These are phyloP conservation scores for Fusarium sp. DNA, from an alignment of 2,329 filamentous ascomycete genomes.

Conservation along the genomic window DNA sequence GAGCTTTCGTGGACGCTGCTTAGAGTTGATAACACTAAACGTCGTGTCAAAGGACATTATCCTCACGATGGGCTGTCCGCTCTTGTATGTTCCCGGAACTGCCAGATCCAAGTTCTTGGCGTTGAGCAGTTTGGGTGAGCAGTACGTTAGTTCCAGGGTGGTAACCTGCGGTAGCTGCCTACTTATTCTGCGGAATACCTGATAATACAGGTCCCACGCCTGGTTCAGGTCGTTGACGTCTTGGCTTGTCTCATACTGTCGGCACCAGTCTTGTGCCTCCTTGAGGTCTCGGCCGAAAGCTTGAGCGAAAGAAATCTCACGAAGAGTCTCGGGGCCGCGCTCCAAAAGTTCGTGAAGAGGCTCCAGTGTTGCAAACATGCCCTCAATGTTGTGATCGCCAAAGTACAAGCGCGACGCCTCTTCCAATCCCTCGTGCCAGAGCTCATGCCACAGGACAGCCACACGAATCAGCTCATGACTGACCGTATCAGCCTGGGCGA, in stretches of 20 bases:
- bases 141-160: slow-evolving; percentile 93
- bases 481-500: slow-evolving; percentile 94
- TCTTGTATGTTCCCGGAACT: slow-evolving; percentile 94
- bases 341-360: slow-evolving; percentile 94
- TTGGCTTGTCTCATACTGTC: slow-evolving; percentile 87
- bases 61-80: slow-evolving; percentile 79
- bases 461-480: slow-evolving; percentile 97
- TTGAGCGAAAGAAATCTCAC: slow-evolving; percentile 97
- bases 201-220: slow-evolving; percentile 99
- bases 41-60: slow-evolving; percentile 93
- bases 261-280: slow-evolving; percentile 96
- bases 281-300: slow-evolving; percentile 95
- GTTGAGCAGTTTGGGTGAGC: slow-evolving; percentile 91
- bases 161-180: slow-evolving; percentile 94
- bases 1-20: slow-evolving; percentile 93
- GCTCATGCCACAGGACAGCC: slow-evolving; percentile 97
- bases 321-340: slow-evolving; percentile 88
- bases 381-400: slow-evolving; percentile 95
- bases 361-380: slow-evolving; percentile 92
- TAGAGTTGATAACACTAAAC: slow-evolving; percentile 93
- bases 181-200: slow-evolving; percentile 95
- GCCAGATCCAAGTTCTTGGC: slow-evolving; percentile 90
- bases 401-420: slow-evolving; percentile 98
- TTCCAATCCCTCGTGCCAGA: slow-evolving; percentile 98
- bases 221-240: slow-evolving; percentile 97